A percentile compares a stretch with the other conserved stretches of the same genome.
Conservation (phyloP, 371 early-diverging fungal genomes). For the Parasitella parasitica region DNA sequence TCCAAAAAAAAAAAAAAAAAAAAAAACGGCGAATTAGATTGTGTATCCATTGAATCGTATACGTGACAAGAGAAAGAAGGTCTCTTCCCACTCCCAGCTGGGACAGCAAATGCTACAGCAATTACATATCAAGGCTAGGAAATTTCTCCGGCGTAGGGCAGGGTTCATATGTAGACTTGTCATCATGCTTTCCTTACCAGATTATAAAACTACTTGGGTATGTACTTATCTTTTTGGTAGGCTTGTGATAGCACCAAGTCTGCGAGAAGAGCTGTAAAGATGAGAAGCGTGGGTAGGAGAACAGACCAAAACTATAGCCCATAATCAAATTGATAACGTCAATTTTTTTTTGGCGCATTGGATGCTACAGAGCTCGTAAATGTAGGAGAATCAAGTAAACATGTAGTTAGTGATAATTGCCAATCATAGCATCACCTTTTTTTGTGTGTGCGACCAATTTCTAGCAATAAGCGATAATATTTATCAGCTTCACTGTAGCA, state of each 20-base stretch:
- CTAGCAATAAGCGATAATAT: no score
- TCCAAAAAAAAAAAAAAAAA: neutral
- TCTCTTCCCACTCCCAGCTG: slow-evolving; percentile 15
- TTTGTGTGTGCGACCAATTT: no score
- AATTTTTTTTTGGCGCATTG: no score
- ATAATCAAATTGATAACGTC: no score
- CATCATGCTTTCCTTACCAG: slow-evolving; percentile 26
- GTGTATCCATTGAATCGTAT: neutral
- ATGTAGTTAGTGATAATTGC: no score
- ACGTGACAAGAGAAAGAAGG: slow-evolving; percentile 10
- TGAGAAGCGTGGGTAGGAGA: no score
- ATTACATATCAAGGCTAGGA: slow-evolving; percentile 3
- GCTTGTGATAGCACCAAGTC: neutral
- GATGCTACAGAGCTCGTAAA: no score
- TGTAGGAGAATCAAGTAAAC: no score
- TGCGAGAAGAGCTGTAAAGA: no score
- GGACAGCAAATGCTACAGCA: slow-evolving; percentile 12
- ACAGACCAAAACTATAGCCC: no score
- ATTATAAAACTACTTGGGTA: slow-evolving; percentile 18
- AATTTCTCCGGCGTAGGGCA: slow-evolving; percentile 26
- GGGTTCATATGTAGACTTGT: slow-evolving; percentile 24
- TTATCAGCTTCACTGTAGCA: no score
- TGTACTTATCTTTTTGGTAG: slow-evolving; percentile 15
- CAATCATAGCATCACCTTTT: no score
- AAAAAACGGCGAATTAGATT: slow-evolving; percentile 10